Evolutionary conservation across 345 rosid species (phyloP).

Genomic region (Syzygium grande): DNA sequence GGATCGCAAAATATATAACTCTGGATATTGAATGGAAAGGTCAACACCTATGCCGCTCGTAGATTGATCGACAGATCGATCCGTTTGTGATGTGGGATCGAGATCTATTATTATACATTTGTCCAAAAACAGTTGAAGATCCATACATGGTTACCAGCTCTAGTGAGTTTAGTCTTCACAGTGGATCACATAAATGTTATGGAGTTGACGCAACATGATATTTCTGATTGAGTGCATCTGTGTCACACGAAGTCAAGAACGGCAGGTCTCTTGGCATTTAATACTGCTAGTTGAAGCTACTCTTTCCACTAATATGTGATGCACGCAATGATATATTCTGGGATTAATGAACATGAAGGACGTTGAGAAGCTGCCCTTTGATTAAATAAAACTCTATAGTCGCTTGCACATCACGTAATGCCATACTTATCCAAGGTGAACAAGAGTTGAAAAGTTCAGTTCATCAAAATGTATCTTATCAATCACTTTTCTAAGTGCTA

Average conservation of each 20-base stretch:
- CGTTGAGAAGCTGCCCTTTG: neutral
- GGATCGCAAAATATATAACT: neutral
- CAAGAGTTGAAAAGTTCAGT: neutral
- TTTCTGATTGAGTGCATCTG: neutral
- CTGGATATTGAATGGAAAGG: neutral
- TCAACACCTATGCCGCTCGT: neutral
- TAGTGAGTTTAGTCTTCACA: neutral
- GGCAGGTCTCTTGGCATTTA: neutral
- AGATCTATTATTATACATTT: neutral
- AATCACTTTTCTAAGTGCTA: neutral
- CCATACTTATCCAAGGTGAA: neutral
- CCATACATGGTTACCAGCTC: neutral
- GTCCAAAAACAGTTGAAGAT: neutral
- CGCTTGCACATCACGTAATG: neutral
- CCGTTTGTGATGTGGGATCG: neutral
- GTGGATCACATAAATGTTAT: neutral
- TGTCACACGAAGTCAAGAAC: neutral
- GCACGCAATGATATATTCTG: neutral
- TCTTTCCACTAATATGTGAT: neutral
- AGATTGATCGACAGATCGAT: neutral
- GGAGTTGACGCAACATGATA: neutral
- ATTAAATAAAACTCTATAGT: neutral
- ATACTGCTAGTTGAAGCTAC: neutral
- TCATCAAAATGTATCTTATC: neutral
- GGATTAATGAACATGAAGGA: neutral